phyloP scores from a whole-genome alignment of 768 basidiomycete genomes.

The Rhizopogon rudus region DNA sequence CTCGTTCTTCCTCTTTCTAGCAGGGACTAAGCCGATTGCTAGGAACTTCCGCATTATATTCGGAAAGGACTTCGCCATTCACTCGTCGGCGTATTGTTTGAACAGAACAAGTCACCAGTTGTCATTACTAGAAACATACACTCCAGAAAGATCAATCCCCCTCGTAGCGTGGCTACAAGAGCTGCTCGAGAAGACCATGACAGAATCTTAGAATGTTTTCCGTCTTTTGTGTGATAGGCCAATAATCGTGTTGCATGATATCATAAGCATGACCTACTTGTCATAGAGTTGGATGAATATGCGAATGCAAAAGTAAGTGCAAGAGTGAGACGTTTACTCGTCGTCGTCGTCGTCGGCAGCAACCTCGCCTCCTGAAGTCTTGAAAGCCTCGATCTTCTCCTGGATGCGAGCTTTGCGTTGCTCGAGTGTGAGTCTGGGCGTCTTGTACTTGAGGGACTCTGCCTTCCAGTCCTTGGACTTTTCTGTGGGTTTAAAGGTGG shows the following conservation, averaged over 20 bases:
- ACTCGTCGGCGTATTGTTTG: conserved; percentile 55
- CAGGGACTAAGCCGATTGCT: conserved; percentile 1
- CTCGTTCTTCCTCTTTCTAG: not conserved
- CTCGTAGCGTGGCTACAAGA: conserved; percentile 53
- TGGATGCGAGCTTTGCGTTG: conserved; percentile 80
- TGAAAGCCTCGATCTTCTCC: conserved; percentile 87
- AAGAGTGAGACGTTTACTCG: conserved; percentile 40
- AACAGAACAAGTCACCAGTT: conserved; percentile 39
- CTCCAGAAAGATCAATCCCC: conserved; percentile 24
- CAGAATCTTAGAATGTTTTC: conserved; percentile 11
- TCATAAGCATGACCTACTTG: conserved; percentile 14
- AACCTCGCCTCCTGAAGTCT: conserved; percentile 48
- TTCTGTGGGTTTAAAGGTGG: conserved; percentile 82
- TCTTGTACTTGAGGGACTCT: conserved; percentile 71
- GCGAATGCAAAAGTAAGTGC: not conserved
- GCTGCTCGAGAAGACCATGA: conserved; percentile 38
- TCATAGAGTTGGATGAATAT: conserved; percentile 5
- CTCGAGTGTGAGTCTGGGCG: conserved; percentile 62
- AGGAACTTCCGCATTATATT: conserved; percentile 65
- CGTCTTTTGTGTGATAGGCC: conserved; percentile 1
- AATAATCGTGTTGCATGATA: conserved; percentile 10
- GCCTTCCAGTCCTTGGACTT: conserved; percentile 91
- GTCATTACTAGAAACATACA: conserved; percentile 36
- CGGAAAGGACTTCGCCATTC: conserved; percentile 42
- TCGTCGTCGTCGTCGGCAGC: conserved; percentile 38